phyloP scores from a whole-genome alignment of 2,329 filamentous ascomycete species.

The Conoideocrella luteorostrata region DNA sequence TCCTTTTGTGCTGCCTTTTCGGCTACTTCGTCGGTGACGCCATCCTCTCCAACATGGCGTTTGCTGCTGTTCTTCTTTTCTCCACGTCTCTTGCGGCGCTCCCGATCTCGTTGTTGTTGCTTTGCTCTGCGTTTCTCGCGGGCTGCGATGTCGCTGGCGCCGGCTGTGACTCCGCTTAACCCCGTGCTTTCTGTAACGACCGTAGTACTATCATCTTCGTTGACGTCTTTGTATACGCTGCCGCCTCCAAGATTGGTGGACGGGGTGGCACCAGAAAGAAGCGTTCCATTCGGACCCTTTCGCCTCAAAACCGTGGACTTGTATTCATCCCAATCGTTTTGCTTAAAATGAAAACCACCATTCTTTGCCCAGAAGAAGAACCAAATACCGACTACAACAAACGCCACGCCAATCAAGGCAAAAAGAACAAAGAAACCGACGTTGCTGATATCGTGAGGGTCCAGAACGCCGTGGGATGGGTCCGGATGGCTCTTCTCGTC shows the following conservation, averaged over 20 bases:
- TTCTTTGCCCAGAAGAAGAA: conserved; percentile 99
- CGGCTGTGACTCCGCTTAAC: conserved; percentile 51
- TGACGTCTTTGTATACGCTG: conserved; percentile 71
- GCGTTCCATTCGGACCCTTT: conserved; percentile 81
- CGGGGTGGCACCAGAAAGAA: conserved; percentile 74
- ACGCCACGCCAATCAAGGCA: conserved; percentile 69
- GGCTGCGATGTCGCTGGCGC: conserved; percentile 48
- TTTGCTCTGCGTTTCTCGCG: conserved; percentile 52
- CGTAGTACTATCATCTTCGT: conserved; percentile 41
- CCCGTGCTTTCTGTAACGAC: conserved; percentile 38
- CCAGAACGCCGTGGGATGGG: conserved; percentile 42
- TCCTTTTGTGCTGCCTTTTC: conserved; percentile 61
- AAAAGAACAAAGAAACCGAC: conserved; percentile 78
- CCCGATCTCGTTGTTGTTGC: conserved; percentile 39
- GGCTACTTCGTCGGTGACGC: conserved; percentile 56
- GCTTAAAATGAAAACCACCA: conserved; percentile 80
- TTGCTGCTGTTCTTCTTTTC: conserved; percentile 34
- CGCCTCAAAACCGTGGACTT: conserved; percentile 88
- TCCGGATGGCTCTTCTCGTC: conserved; percentile 25
- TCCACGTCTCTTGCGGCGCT: conserved; percentile 21
- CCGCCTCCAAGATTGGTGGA: conserved; percentile 83
- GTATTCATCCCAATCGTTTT: conserved; percentile 96
- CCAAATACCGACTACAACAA: conserved; percentile 77
- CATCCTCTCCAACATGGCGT: conserved; percentile 49
- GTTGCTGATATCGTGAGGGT: conserved; percentile 54